Evolutionary conservation across 106 monocot species (phyloP), one percentile per base, ranked within the genome.

Genomic region (Acorus gramineus): DNA sequence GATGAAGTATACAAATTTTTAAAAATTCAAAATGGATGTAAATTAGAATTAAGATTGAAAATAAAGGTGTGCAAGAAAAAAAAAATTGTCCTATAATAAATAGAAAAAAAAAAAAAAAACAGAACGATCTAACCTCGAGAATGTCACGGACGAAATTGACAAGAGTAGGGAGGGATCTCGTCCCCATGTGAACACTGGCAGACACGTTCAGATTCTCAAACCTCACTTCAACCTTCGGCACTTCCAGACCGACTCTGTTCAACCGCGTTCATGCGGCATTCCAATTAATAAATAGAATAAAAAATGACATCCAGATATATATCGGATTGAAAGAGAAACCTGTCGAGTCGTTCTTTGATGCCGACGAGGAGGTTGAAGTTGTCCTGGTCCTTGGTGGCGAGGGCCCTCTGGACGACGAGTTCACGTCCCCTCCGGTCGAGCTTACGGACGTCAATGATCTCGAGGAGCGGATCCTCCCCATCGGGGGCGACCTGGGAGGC

Each of bases 361-460:
- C 63, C 66, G 14, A 66, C 52, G 9, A 85, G 46, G 55, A 85
- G 67, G 43, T 74, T 74, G 78, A 68, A 80, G 68, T 85, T 85
- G 74, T 85, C 85, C 71, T 75, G 85, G 7, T 81, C 85, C 53
- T 58, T 66, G 68, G 85, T 85, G 60, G 77, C 78, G 52, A 85
- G 51, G 11, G 81, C 81, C 43, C 77, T 66, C 8, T 53, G 51
- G 11, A 85, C 59, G 8, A 85, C 60, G 8, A 46, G 57, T 62
- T 78, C 56, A 1, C 80, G 64, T 6, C 58, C 71, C n/a, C 12
- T 5, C n/a, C 66, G 66, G 59, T 85, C 81, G 56, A 85, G 81
- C 71, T 68, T 77, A 12, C 71, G 47, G 53, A 85, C 78, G 65
- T 85, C 85, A 28, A 82, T 71, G 51, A 67, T 44, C 70, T 80